Evolutionary conservation across 2,329 filamentous ascomycete species (phyloP), one percentile per base, ranked within the genome.

Genomic region (Fusarium sp.): DNA sequence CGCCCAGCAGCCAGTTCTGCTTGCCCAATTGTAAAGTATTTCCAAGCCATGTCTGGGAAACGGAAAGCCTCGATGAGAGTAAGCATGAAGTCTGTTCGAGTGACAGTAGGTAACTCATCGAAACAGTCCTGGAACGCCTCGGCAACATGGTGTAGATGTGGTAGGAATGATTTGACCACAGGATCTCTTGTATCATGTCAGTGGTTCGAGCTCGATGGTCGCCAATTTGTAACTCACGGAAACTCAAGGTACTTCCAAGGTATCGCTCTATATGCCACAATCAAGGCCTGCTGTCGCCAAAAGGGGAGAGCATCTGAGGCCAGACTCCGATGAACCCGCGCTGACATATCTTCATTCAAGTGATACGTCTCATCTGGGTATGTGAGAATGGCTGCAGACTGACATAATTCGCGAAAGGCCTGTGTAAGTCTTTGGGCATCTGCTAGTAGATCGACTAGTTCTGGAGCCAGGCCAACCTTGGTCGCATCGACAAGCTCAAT

Each of bases 401-500:
- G 50, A 19, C 42, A 52, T 14, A 71, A 46, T 38, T 71, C 66
- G 34, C 19, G 26, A 56, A 71, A 58, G 15, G 56, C 45, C 11
- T 19, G 39, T 46, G 14, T 43, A 40, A 71, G 42, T 51, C 63
- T 56, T 38, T 46, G 43, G 6, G 15, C 12, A 45, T 71, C 44
- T 20, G 68, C 48, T 12, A 71, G 38, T 6, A 71, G 47, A 15
- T 50, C 45, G 23, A 40, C 21, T 28, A 71, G 39, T 34, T 48
- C 61, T 10, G 51, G 21, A 34, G 42, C 40, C 45, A 71, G 38
- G 14, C 68, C 68, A 50, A 53, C 43, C 4, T 12, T 78, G 76
- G 21, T 79, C 76, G 70, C 80, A 64, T 62, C 77, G 76, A n/a
- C 52, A 56, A 34, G 62, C 57, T 71, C 69, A 42, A 70, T 48